A percentile compares a stretch with the other conserved stretches of the same genome.
These are phyloP conservation scores for Tylopilus vinaceipallidus DNA, from an alignment of 768 basidiomycete species.

Conservation along the genomic window DNA sequence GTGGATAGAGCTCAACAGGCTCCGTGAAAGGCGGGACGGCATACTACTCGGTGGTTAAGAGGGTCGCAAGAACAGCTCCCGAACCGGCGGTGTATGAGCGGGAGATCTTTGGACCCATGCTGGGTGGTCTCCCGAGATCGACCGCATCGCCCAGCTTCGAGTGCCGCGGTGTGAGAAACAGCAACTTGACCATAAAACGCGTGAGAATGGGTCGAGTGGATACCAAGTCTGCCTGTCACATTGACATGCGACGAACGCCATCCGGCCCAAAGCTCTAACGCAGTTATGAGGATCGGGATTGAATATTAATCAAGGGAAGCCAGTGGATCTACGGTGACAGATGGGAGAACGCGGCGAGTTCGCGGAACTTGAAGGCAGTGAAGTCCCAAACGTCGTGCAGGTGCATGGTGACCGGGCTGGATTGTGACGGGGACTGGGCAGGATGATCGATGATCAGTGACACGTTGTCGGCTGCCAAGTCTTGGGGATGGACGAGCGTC, in stretches of 20 bases:
- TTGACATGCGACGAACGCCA: not conserved
- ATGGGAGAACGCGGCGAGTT: slow-evolving; percentile 5
- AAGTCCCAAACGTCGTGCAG: not conserved
- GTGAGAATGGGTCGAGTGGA: not conserved
- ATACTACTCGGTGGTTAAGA: not conserved
- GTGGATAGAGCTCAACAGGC: not conserved
- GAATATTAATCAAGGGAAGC: no score
- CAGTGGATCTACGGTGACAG: no score
- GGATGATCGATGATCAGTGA: not conserved
- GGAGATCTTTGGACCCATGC: not conserved
- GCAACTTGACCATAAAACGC: not conserved
- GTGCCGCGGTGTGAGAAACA: slow-evolving; percentile 8
- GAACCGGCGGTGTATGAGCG: not conserved
- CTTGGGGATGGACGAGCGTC: not conserved
- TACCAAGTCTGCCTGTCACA: not conserved
- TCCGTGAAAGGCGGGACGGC: not conserved
- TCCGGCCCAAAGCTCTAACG: no score
- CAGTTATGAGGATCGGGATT: not conserved
- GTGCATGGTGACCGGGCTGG: not conserved
- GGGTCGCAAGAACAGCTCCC: not conserved
- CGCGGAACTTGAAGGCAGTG: slow-evolving; percentile 1
- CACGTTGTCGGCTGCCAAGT: not conserved
- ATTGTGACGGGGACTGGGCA: no score
- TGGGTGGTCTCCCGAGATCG: not conserved
- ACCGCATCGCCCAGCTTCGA: not conserved